Percentiles rank a stretch among this genome's conserved stretches.
These are phyloP conservation scores for Penicillium manginii DNA, from an alignment of 495 filamentous ascomycete genomes.

Conservation along the genomic window DNA sequence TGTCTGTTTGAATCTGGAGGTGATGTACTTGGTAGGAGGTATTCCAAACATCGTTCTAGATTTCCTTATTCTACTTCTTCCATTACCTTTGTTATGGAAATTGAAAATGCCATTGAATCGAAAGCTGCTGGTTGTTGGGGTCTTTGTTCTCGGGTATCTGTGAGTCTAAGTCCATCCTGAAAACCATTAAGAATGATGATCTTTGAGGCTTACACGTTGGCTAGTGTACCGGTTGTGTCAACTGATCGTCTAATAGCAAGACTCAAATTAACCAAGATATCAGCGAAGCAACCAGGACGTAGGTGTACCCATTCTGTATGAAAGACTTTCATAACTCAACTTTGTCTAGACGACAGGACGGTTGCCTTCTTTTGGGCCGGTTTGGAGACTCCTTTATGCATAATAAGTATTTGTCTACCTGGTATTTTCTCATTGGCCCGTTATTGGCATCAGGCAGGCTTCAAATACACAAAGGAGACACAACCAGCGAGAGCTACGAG, in stretches of 20 bases:
- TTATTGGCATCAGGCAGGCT: not conserved
- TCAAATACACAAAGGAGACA: too few relatives aligned
- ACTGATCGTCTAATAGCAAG: not conserved
- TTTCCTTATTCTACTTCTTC: not conserved
- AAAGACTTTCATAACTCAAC: not conserved
- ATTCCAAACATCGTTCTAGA: not conserved
- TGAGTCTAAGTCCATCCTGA: not conserved
- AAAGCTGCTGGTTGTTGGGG: not conserved
- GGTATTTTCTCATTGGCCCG: not conserved
- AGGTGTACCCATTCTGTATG: not conserved
- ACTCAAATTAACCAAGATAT: not conserved
- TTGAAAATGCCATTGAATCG: not conserved
- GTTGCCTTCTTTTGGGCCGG: not conserved
- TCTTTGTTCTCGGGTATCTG: not conserved
- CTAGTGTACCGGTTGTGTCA: not conserved
- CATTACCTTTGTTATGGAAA: not conserved
- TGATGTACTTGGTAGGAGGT: not conserved
- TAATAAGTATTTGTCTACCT: conserved; percentile 3
- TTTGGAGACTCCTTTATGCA: not conserved
- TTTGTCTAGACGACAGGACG: not conserved
- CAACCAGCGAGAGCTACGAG: too few relatives aligned
- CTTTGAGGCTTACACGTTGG: not conserved
- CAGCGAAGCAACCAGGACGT: not conserved
- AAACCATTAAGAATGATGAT: not conserved
- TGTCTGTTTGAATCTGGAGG: not conserved